Percentiles rank a stretch among this genome's conserved stretches.
phyloP scores from a whole-genome alignment of 495 filamentous ascomycete species.

The Tuber borchii region DNA sequence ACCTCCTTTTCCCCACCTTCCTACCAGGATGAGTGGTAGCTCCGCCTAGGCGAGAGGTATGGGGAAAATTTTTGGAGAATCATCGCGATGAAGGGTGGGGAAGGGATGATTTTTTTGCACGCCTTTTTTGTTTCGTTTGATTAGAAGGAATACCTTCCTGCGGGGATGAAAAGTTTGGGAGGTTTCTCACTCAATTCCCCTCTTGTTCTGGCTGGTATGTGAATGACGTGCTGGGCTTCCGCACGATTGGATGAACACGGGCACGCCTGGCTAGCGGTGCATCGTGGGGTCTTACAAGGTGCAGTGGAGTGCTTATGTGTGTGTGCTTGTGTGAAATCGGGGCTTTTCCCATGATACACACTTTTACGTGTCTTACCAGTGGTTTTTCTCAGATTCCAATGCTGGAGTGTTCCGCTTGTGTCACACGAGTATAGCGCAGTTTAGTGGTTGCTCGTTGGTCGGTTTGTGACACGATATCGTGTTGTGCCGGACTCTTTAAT shows the following conservation, averaged over 20 bases:
- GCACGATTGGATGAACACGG: not conserved
- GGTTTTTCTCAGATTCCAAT: not conserved
- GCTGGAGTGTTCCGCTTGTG: not conserved
- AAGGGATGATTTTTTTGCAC: not conserved
- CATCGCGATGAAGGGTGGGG: not conserved
- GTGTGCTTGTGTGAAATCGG: not conserved
- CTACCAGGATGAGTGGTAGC: not conserved
- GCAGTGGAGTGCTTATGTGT: not conserved
- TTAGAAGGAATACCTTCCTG: not conserved
- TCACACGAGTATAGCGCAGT: not conserved
- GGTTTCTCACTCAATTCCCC: not conserved
- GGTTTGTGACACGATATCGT: not conserved
- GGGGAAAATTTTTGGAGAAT: not conserved
- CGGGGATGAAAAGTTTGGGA: not conserved
- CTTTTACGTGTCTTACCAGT: not conserved
- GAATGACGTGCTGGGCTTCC: not conserved
- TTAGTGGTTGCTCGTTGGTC: not conserved
- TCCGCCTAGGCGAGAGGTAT: not conserved
- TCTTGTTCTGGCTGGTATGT: not conserved
- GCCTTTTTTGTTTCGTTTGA: not conserved
- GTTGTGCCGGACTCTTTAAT: not conserved
- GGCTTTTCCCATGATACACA: not conserved
- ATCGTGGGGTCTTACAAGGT: not conserved
- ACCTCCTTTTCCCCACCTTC: not conserved
- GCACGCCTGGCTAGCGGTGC: not conserved